A percentile compares a stretch with the other conserved stretches of the same genome.
phyloP scores from a whole-genome alignment of 1,284 basidiomycete species.

The Anthracocystis panici-leucophaei region DNA sequence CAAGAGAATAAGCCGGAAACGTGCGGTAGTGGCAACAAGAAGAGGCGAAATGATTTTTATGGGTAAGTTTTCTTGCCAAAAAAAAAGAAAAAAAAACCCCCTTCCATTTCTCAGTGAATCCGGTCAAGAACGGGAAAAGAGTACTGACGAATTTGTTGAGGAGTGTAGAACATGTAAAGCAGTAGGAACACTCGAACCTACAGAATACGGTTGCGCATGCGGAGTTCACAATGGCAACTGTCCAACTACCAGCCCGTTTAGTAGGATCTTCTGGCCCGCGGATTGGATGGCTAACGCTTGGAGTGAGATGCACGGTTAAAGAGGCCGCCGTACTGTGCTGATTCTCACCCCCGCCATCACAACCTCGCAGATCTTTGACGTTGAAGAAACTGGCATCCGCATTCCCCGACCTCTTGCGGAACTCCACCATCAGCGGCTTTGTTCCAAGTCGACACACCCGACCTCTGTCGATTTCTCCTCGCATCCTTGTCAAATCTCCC shows the following conservation, averaged over 20 bases:
- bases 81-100: no score
- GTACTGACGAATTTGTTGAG: not conserved
- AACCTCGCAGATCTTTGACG: no score
- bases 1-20: conserved; percentile 11
- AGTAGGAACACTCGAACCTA: conserved; percentile 16
- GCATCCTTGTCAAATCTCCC: not conserved
- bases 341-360: no score
- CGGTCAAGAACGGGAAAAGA: no score
- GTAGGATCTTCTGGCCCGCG: conserved; percentile 35
- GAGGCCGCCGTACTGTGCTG: no score
- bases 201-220: conserved; percentile 44
- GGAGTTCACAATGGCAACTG: conserved; percentile 35
- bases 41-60: conserved; percentile 12
- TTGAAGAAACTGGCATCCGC: no score
- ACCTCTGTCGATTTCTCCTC: not conserved
- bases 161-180: conserved; percentile 17
- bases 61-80: conserved; percentile 24
- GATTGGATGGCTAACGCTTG: conserved; percentile 21
- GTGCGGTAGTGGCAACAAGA: conserved; percentile 13
- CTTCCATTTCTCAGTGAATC: no score
- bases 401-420: not conserved
- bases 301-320: not conserved
- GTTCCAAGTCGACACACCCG: not conserved
- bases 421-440: no score
- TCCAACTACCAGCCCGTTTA: conserved; percentile 1